Base-by-base conservation (phyloP, 768 basidiomycete species). In the Rhodosporidiobolus odoratus region DNA sequence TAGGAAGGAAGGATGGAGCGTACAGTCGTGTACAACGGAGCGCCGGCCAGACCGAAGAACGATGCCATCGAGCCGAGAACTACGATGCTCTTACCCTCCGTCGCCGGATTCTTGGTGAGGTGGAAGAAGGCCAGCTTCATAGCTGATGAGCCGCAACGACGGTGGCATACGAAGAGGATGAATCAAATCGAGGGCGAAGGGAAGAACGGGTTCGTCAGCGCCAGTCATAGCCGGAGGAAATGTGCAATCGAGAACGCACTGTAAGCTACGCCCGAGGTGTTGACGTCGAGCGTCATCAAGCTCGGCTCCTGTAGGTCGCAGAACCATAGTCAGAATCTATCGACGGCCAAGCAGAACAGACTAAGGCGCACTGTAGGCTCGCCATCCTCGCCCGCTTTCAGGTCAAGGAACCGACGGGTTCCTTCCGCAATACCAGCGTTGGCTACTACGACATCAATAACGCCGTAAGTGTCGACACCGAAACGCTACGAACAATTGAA, bases 11-110 rank as follows among this genome's bases (percentile, higher is more conserved):
- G 19, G 43, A 59, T 6, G 9, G 52, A 53, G 34, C 30, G 52
- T 30, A 53, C 52, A 12, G 52, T 53, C 52, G 52, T 30, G 52
- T 53, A 56, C 54, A 56, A 3, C 32, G 54, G 54, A 30, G 54
- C 54, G 9, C 32, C 54, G 15, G 54, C 83, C 35, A 86, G 79
- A 0, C 79, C 80, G 43, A 56, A 56, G 83, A 85, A 85, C 32
- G 85, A 86, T 43, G 86, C 84, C 78, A 87, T 82, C 30, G 85
- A 86, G 21, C 85, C 85, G 43, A 85, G 80, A 21, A 86, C 76
- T 35, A 86, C 79, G 54, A 86, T 69, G 9, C 84, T 77, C 71
- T 86, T 86, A 5, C 54, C 60, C 15, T 30, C 35, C 35, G 45
- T 69, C 1, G 48, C 47, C 0, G 68, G 68, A 34, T 73, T 73